phyloP scores from a whole-genome alignment of 2,329 filamentous ascomycete species.

The Fusarium circinatum region DNA sequence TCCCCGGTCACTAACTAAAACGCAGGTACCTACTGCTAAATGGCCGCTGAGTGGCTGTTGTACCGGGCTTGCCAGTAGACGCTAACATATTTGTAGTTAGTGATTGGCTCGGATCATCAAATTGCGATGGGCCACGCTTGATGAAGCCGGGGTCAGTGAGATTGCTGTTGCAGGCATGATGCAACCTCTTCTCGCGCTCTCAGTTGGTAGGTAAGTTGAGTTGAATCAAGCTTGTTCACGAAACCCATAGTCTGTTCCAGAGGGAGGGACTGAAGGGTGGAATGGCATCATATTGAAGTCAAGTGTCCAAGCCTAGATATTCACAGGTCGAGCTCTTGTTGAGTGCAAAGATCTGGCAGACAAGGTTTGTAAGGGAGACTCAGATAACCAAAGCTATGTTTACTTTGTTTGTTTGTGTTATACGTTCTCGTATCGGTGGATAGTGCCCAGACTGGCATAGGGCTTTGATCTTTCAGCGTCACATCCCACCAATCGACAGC shows the following conservation, averaged over 20 bases:
- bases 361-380: neutral
- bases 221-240: conserved; percentile 1
- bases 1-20: conserved; percentile 30
- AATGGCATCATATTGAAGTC: conserved; percentile 18
- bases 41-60: conserved; percentile 35
- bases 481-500: conserved; percentile 23
- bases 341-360: neutral
- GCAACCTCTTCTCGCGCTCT: conserved; percentile 30
- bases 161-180: conserved; percentile 43
- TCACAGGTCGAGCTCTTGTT: neutral
- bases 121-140: conserved; percentile 43
- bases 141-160: conserved; percentile 39
- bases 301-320: neutral
- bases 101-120: conserved; percentile 37
- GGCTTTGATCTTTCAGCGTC: conserved; percentile 14
- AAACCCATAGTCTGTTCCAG: neutral
- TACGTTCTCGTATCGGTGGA: conserved; percentile 8
- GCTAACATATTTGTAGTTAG: conserved; percentile 6
- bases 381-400: neutral
- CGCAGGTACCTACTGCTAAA: conserved; percentile 28
- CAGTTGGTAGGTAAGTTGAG: neutral
- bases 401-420: neutral
- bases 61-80: conserved; percentile 20
- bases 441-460: neutral
- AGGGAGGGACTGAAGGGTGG: neutral